Conservation (phyloP, 1,284 basidiomycete genomes). For the Apiotrichum veenhuisii region DNA sequence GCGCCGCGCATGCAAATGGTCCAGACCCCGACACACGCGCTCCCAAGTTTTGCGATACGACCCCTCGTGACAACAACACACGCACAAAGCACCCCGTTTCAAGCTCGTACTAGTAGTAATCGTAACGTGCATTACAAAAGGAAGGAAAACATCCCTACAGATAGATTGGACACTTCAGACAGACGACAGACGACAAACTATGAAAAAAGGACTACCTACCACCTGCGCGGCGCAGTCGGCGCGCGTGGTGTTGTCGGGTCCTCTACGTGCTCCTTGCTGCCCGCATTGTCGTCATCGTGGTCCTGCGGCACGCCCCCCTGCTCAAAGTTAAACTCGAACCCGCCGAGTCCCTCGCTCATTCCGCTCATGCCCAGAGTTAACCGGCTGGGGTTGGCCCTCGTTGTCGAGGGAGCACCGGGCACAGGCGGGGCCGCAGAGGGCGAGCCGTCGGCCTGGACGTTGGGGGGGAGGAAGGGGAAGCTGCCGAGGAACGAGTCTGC, state of each 20-base stretch:
- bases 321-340: constrained; percentile 42
- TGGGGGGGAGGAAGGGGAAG: constrained; percentile 46
- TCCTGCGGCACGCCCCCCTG: neutral
- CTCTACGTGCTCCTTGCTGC: constrained; percentile 2
- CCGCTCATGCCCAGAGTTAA: constrained; percentile 32
- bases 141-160: neutral
- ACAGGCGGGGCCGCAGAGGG: neutral
- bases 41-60: too few relatives aligned
- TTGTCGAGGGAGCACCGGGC: neutral
- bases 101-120: too few relatives aligned
- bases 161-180: neutral
- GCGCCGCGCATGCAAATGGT: too few relatives aligned
- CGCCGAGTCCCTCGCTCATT: constrained; percentile 38
- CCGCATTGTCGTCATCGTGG: neutral
- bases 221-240: neutral
- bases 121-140: too few relatives aligned
- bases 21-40: too few relatives aligned
- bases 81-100: too few relatives aligned
- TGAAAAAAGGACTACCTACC: neutral
- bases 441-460: constrained; percentile 23
- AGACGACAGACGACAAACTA: neutral
- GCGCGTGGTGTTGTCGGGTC: constrained; percentile 7
- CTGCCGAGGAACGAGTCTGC: constrained; percentile 43
- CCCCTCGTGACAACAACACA: too few relatives aligned
- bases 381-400: constrained; percentile 7